Conservation (phyloP, 129 eudicot genomes). For the Flaveria sonorensis region DNA sequence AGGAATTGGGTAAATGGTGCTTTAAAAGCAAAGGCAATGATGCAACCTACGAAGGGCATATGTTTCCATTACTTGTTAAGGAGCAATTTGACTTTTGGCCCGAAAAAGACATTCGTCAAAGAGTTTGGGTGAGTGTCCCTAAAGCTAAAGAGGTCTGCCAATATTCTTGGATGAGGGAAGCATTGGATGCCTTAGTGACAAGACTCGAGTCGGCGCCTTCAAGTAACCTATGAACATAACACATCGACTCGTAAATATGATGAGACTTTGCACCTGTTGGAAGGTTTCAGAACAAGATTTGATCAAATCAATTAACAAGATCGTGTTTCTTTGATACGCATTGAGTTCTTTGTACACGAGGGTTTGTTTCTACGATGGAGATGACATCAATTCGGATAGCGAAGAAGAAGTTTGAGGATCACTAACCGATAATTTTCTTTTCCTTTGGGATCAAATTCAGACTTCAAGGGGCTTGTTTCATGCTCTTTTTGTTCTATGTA, state of each 20-base stretch:
- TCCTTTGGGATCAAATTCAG: background rate
- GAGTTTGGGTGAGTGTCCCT: slow-evolving; percentile 72
- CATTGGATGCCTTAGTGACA: slow-evolving; percentile 52
- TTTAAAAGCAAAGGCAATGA: slow-evolving; percentile 59
- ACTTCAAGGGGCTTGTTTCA: background rate
- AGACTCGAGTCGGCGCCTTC: slow-evolving; percentile 42
- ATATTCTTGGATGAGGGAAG: slow-evolving; percentile 81
- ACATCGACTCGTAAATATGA: slow-evolving; percentile 10
- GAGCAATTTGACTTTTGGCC: slow-evolving; percentile 78
- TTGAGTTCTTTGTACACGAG: background rate
- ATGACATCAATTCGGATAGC: background rate
- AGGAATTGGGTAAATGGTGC: slow-evolving; percentile 49
- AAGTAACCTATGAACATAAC: background rate
- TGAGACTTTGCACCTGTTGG: background rate
- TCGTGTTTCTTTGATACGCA: background rate
- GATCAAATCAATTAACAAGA: background rate
- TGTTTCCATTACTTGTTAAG: slow-evolving; percentile 71
- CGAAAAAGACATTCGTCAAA: slow-evolving; percentile 66
- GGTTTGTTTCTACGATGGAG: background rate
- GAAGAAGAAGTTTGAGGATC: slow-evolving; percentile 3
- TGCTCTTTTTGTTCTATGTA: background rate
- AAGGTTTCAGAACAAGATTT: no score
- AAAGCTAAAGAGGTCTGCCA: slow-evolving; percentile 73
- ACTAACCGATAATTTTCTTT: background rate
- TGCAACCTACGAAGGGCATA: slow-evolving; percentile 53